Evolutionary conservation across 2,329 filamentous ascomycete genomes (phyloP), one percentile per base, ranked within the genome.

Genomic region (Domatiomyces globalis): DNA sequence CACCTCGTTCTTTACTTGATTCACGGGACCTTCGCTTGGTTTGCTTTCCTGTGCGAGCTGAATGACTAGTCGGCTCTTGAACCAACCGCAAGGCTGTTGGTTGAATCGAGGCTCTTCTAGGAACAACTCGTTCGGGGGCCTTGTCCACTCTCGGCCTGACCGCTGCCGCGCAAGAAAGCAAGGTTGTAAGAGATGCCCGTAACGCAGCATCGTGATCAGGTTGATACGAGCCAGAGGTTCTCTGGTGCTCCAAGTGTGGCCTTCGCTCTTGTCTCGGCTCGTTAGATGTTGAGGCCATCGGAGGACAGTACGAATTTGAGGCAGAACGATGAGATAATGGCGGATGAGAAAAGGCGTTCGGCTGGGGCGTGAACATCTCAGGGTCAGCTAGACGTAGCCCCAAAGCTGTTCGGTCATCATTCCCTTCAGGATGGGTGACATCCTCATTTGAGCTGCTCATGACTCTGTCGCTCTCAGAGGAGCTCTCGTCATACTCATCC

Each of bases 141-240:
- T 36, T 47, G 17, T 64, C 63, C 42, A 55, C 63, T 92, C 95
- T 0, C 84, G 80, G 15, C 44, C 92, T 79, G 1, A 90, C 92
- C 0, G 90, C 92, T 2, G 89, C 88, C 0, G 88, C 90, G 62
- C 87, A 94, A n/a, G 90, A 95, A 10, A 98, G 78, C 10, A 98
- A 76, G 0, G 92, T 96, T 0, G 88, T 95, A n/a, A 98, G 75
- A 47, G 87, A 95, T 18, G 92, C 88, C 33, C 92, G 83, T 9
- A 98, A 75, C 1, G 88, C 92, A 27, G 88, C 92, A 61, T 98
- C 92, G 61, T 96, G 89, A 61, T 96, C 88, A 46, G 86, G 83
- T 60, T 87, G 86, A 61, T 86, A 80, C 2, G 80, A 79, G 8
- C 77, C 76, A 42, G 71, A 70, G 62, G 80, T 78, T 48, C 75